Evolutionary conservation across 164 flowering plant species (phyloP).

Genomic region (Echeveria elegans): DNA sequence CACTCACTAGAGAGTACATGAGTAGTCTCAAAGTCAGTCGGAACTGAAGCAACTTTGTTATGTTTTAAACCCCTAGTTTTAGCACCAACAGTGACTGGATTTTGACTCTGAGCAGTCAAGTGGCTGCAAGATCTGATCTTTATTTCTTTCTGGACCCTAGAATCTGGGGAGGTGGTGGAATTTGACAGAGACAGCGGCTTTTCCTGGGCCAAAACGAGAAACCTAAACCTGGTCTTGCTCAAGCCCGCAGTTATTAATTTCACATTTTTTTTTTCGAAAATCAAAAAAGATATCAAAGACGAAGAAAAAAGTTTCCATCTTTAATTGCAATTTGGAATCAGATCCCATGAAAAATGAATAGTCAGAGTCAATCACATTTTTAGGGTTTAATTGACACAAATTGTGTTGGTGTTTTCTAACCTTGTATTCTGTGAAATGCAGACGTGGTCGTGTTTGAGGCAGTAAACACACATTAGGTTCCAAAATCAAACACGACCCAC

Average conservation of each 20-base stretch:
- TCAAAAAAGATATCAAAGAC: background rate
- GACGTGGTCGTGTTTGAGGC: background rate
- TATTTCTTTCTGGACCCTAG: background rate
- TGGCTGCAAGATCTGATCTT: background rate
- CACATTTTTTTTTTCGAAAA: background rate
- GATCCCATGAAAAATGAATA: background rate
- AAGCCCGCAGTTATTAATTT: background rate
- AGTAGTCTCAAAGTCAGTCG: too few relatives aligned
- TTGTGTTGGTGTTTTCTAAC: background rate
- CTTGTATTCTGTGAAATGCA: background rate
- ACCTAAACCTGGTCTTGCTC: background rate
- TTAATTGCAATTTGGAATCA: background rate
- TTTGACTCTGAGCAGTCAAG: background rate
- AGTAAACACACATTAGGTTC: background rate
- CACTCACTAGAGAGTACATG: too few relatives aligned
- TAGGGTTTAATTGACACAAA: background rate
- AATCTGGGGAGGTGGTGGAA: background rate
- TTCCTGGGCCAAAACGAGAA: conserved; percentile 1
- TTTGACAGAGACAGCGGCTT: background rate
- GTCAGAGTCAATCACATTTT: background rate
- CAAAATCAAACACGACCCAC: background rate
- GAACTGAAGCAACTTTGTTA: too few relatives aligned
- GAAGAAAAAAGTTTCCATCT: background rate
- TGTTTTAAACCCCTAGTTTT: too few relatives aligned
- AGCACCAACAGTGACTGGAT: too few relatives aligned